phyloP scores from a whole-genome alignment of 371 early-diverging fungal species.

The Lichtheimia corymbifera region DNA sequence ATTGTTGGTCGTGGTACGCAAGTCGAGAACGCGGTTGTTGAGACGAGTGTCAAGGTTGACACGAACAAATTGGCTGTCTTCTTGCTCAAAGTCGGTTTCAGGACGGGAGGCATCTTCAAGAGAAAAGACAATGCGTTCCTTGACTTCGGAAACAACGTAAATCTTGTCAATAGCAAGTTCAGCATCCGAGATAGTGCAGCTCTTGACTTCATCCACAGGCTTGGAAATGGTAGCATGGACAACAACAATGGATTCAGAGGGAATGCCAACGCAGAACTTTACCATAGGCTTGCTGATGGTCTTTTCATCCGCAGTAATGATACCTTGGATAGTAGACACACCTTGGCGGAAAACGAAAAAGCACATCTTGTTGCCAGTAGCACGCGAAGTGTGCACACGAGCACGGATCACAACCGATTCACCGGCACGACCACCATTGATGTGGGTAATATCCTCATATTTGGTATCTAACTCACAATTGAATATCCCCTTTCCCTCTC shows the following conservation, averaged over 20 bases:
- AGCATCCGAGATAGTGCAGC: constrained; percentile 89
- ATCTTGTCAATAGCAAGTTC: constrained; percentile 84
- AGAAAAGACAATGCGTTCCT: constrained; percentile 90
- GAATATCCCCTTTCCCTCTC: background rate
- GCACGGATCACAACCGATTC: constrained; percentile 83
- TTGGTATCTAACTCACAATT: constrained; percentile 32
- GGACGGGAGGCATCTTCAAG: constrained; percentile 95
- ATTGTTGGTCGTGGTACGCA: constrained; percentile 96
- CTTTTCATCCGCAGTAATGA: constrained; percentile 66
- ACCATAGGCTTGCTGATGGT: constrained; percentile 94
- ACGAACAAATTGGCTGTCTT: constrained; percentile 67
- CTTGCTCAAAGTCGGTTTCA: constrained; percentile 76
- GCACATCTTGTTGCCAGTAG: constrained; percentile 88
- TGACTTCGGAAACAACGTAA: constrained; percentile 78
- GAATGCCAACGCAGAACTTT: constrained; percentile 84
- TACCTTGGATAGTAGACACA: constrained; percentile 87
- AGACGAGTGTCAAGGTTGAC: constrained; percentile 95
- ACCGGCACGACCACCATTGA: constrained; percentile 68
- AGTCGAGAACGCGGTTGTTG: constrained; percentile 96
- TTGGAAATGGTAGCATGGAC: constrained; percentile 81
- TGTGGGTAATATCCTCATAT: constrained; percentile 54
- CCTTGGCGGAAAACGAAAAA: constrained; percentile 93
- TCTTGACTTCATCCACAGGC: constrained; percentile 84
- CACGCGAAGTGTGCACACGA: constrained; percentile 88
- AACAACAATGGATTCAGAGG: constrained; percentile 88